Percentiles rank a stretch among this genome's conserved stretches.
Evolutionary conservation across 345 rosid genomes (phyloP).

Genomic region (Brassica rapa): DNA sequence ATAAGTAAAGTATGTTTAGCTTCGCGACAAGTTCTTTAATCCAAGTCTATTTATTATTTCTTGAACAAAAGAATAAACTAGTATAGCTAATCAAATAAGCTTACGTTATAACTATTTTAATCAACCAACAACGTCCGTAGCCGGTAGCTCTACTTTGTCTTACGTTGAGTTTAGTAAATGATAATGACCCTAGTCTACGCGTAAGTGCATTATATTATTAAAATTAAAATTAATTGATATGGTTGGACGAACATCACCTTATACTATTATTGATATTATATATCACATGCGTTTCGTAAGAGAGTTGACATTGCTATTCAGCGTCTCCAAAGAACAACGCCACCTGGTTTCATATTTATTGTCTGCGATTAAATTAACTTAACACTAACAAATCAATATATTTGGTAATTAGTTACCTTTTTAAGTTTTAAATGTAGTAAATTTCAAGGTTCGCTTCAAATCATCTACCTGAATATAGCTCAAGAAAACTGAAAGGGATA

Average conservation of each 20-base stretch:
- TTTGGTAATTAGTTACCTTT: not conserved
- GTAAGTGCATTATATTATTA: not conserved
- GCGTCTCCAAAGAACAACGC: slow-evolving; percentile 41
- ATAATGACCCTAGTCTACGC: slow-evolving; percentile 36
- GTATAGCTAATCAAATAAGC: slow-evolving; percentile 27
- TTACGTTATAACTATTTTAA: slow-evolving; percentile 20
- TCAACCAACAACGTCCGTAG: slow-evolving; percentile 35
- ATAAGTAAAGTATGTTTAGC: slow-evolving; percentile 6
- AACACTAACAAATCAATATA: not conserved
- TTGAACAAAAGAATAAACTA: slow-evolving; percentile 19
- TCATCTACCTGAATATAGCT: not conserved
- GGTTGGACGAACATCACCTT: slow-evolving; percentile 33
- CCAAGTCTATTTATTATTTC: slow-evolving; percentile 8
- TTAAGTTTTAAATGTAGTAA: not conserved
- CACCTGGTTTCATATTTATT: slow-evolving; percentile 41
- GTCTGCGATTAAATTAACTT: slow-evolving; percentile 11
- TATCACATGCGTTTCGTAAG: slow-evolving; percentile 40
- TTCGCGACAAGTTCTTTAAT: slow-evolving; percentile 18
- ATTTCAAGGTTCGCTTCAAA: not conserved
- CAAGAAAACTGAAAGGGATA: not conserved
- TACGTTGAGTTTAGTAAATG: slow-evolving; percentile 32
- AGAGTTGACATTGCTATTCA: slow-evolving; percentile 43
- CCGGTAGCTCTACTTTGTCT: slow-evolving; percentile 35
- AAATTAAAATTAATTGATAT: slow-evolving; percentile 32
- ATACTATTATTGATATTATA: not conserved